phyloP scores from a whole-genome alignment of 2,329 filamentous ascomycete species.

The Phyllosticta capitalensis region DNA sequence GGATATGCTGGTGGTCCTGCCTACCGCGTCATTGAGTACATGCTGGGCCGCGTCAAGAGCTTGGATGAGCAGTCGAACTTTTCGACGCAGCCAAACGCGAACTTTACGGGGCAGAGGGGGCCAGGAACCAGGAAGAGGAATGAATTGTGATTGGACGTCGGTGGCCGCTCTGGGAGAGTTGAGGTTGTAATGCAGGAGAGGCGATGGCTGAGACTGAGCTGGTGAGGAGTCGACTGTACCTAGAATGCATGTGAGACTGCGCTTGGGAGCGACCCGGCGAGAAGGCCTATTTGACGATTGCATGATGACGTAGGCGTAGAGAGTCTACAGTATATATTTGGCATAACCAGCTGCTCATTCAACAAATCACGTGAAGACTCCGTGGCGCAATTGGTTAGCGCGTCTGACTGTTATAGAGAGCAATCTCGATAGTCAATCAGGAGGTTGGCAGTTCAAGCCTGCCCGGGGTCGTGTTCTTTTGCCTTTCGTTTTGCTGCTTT shows the following conservation, averaged over 20 bases:
- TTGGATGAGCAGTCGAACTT: conserved; percentile 27
- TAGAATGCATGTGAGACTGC: no score
- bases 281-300: neutral
- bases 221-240: no score
- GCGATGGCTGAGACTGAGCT: no score
- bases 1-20: conserved; percentile 34
- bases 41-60: conserved; percentile 30
- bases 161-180: neutral
- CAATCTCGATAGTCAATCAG: neutral
- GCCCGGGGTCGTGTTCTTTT: conserved; percentile 1
- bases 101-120: neutral
- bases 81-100: conserved; percentile 24
- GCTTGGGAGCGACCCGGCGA: neutral
- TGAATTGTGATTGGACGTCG: neutral
- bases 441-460: conserved; percentile 10
- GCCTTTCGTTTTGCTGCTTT: neutral
- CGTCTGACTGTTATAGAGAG: neutral
- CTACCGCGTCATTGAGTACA: conserved; percentile 33
- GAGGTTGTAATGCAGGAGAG: neutral
- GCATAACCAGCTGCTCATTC: neutral
- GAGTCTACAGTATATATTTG: neutral
- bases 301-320: neutral
- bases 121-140: neutral
- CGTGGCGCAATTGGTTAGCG: neutral
- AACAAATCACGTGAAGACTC: neutral